A percentile compares a stretch with the other conserved stretches of the same genome.
Conservation (phyloP, 2,329 filamentous ascomycete species). For the Drechmeria coniospora region DNA sequence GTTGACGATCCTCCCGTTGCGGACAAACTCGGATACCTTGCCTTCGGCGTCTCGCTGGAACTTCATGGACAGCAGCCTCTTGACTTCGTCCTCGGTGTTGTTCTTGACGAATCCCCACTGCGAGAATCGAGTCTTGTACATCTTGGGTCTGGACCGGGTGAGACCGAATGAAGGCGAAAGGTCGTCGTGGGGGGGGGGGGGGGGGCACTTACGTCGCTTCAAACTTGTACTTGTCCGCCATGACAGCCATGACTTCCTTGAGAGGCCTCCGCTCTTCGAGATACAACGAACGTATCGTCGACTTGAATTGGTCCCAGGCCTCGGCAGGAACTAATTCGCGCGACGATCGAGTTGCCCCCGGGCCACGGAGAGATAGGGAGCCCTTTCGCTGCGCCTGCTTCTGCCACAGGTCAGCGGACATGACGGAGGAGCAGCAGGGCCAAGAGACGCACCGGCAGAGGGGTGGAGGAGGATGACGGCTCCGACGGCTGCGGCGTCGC, state of each 20-base stretch:
- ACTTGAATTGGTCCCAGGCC: conserved; percentile 32
- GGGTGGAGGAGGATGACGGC: conserved; percentile 9
- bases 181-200: neutral
- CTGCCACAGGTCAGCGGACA: conserved; percentile 1
- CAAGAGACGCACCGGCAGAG: conserved; percentile 12
- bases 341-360: conserved; percentile 19
- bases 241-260: conserved; percentile 37
- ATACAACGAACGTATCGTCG: conserved; percentile 28
- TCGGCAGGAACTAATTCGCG: conserved; percentile 29
- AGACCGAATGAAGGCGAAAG: conserved; percentile 3
- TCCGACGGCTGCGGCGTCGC: conserved; percentile 13
- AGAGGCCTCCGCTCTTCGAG: conserved; percentile 33
- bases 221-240: conserved; percentile 32
- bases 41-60: conserved; percentile 36
- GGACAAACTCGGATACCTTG: conserved; percentile 36
- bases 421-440: neutral
- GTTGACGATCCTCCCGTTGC: conserved; percentile 35
- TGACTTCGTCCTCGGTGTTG: conserved; percentile 37
- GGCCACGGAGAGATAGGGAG: conserved; percentile 14
- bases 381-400: conserved; percentile 13
- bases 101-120: conserved; percentile 41
- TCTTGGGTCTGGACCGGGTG: conserved; percentile 26
- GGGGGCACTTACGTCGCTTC: conserved; percentile 28
- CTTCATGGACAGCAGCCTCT: conserved; percentile 33
- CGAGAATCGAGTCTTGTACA: conserved; percentile 41